Evolutionary conservation across 495 filamentous ascomycete species (phyloP), one percentile per base, ranked within the genome.

Genomic region (Podospora australis): DNA sequence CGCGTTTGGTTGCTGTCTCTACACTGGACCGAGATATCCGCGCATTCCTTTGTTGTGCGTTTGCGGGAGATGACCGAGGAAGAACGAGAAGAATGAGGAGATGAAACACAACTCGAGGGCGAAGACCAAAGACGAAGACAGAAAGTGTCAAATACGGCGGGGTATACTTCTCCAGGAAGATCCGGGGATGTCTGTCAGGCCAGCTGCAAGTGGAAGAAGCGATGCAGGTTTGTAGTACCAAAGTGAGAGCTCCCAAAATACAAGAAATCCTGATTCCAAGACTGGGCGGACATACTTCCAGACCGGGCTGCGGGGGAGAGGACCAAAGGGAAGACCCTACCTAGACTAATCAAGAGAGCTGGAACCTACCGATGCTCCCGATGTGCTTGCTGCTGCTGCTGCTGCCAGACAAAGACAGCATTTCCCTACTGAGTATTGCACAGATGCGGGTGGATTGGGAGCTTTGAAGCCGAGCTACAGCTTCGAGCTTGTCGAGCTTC

Each of bases 31-130:
- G 17, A 32, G 43, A 41, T 24, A 14, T 11, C 8, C 25, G 38
- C 22, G 29, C 50, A 57, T 57, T 57, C 50, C 50, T 52, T 22
- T 11, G 21, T 35, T 34, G 34, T 16, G 17, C 24, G 8, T 25
- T 22, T 23, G 36, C 16, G 42, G 36, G 22, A 32, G 39, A 19
- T 43, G 20, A 40, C 7, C 38, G 17, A 4, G 39, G 24, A 14
- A 16, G 44, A 19, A 32, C 30, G 36, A 23, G 25, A 39, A 29
- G 46, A 19, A 39, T 21, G n/a, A n/a, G 16, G 9, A 34, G 8
- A 20, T 26, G 28, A 46, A 19, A 40, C 23, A 48, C 23, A 35
- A 21, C 44, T 22, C 29, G 14, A 10, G 30, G 30, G n/a, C n/a
- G n/a, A n/a, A n/a, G n/a, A n/a, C n/a, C n/a, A n/a, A 3, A 36